Evolutionary conservation across 768 basidiomycete genomes (phyloP).

Genomic region (Rhizopogon roseolus): DNA sequence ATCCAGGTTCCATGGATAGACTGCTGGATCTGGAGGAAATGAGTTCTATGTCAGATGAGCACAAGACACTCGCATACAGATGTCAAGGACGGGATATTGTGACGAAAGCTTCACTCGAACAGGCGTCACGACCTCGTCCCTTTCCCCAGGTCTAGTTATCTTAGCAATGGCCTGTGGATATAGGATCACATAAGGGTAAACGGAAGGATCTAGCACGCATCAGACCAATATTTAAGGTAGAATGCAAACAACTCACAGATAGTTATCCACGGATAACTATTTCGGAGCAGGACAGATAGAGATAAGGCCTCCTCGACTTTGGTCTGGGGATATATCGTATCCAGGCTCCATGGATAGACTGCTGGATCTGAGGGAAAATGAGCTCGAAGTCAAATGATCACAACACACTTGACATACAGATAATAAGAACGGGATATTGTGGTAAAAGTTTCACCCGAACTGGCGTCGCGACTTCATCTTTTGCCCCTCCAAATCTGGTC

Average conservation of each 20-base stretch:
- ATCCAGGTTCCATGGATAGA: constrained; percentile 24
- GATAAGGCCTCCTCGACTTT: constrained; percentile 1
- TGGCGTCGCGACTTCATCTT: neutral
- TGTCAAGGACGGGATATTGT: constrained; percentile 23
- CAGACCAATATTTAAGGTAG: constrained; percentile 1
- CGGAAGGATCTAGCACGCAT: constrained; percentile 13
- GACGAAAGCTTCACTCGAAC: constrained; percentile 9
- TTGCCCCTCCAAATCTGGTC: neutral
- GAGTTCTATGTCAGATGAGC: neutral
- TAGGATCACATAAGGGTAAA: constrained; percentile 16
- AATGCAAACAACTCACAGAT: constrained; percentile 26
- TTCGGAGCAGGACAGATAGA: constrained; percentile 8
- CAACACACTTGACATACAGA: constrained; percentile 26
- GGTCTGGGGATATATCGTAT: constrained; percentile 17
- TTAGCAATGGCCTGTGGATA: constrained; percentile 9
- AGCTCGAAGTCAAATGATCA: neutral
- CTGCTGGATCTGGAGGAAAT: constrained; percentile 11
- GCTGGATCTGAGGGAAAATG: constrained; percentile 9
- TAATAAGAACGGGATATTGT: constrained; percentile 23
- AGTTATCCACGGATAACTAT: constrained; percentile 31
- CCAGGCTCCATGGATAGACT: constrained; percentile 24
- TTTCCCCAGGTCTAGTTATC: neutral
- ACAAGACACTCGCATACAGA: constrained; percentile 23
- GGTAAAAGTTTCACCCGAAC: constrained; percentile 10
- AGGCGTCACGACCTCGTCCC: neutral